Percentiles rank a stretch among this genome's conserved stretches.
phyloP scores from a whole-genome alignment of 495 filamentous ascomycete genomes.

The Penicillium antarcticum region DNA sequence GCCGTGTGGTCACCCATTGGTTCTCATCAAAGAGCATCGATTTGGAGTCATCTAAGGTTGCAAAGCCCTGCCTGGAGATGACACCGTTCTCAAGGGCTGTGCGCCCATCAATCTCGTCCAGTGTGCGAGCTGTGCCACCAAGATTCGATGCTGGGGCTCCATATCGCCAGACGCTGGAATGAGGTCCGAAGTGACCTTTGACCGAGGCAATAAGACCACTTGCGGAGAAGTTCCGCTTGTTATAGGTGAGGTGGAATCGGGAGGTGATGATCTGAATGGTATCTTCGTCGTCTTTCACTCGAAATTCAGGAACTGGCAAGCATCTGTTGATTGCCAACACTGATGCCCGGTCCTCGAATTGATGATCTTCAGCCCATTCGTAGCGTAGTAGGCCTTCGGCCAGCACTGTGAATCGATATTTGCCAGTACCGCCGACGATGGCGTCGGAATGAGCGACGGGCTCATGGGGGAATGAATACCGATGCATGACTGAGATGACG shows the following conservation, averaged over 20 bases:
- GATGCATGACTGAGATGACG: constrained; percentile 14
- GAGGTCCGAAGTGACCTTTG: constrained; percentile 28
- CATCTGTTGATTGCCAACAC: constrained; percentile 52
- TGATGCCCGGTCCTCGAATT: constrained; percentile 56
- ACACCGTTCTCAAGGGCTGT: constrained; percentile 46
- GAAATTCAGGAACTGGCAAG: constrained; percentile 46
- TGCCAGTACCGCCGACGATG: constrained; percentile 35
- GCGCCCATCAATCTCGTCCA: constrained; percentile 52
- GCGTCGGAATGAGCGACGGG: constrained; percentile 45
- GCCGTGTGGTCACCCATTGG: constrained; percentile 43
- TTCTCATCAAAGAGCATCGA: constrained; percentile 55
- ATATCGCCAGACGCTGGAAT: constrained; percentile 42
- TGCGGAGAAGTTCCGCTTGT: constrained; percentile 47
- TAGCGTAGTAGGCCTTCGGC: constrained; percentile 50
- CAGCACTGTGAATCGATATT: constrained; percentile 55
- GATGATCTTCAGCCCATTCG: constrained; percentile 54
- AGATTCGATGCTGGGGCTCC: constrained; percentile 42
- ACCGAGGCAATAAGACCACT: constrained; percentile 39
- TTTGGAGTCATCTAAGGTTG: constrained; percentile 51
- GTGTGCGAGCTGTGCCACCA: constrained; percentile 51
- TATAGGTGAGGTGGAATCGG: constrained; percentile 49
- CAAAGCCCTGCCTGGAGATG: constrained; percentile 42
- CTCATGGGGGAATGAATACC: constrained; percentile 42
- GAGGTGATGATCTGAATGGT: constrained; percentile 49
- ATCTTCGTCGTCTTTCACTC: constrained; percentile 31